These are phyloP conservation scores for Cinnamomum chago DNA, from an alignment of 164 flowering plant species.

Conservation along the genomic window DNA sequence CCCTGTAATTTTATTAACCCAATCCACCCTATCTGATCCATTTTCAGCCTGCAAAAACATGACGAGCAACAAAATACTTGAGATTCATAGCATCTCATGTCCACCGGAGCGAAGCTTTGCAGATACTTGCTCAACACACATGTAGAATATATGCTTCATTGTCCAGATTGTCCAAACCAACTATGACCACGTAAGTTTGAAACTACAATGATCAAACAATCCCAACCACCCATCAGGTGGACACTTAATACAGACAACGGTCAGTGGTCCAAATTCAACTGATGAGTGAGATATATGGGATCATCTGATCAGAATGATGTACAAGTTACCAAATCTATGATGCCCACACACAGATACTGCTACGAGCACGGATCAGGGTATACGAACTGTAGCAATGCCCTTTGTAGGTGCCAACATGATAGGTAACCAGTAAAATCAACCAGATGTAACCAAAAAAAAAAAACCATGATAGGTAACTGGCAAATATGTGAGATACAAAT, in stretches of 20 bases:
- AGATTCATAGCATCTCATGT: neutral
- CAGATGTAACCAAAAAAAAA: too few relatives aligned
- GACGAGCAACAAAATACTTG: neutral
- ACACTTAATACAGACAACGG: neutral
- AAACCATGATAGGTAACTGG: too few relatives aligned
- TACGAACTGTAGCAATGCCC: too few relatives aligned
- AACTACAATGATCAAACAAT: neutral
- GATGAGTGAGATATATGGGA: neutral
- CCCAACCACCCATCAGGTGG: neutral
- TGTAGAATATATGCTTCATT: neutral
- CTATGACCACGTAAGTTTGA: neutral
- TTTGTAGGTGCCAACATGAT: too few relatives aligned
- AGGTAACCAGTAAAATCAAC: too few relatives aligned
- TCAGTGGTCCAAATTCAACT: neutral
- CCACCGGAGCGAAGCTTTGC: neutral
- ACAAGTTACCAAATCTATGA: neutral
- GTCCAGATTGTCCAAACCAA: neutral
- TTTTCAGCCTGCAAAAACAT: slow-evolving; percentile 76
- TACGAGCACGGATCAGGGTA: too few relatives aligned
- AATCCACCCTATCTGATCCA: slow-evolving; percentile 85
- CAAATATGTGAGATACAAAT: too few relatives aligned
- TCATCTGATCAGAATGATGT: neutral
- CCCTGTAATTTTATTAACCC: slow-evolving; percentile 85
- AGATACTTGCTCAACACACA: neutral
- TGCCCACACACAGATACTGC: neutral